Percentiles rank a stretch among this genome's conserved stretches.
Conservation (phyloP, 305 asterid species). For the Fraxinus nigra region DNA sequence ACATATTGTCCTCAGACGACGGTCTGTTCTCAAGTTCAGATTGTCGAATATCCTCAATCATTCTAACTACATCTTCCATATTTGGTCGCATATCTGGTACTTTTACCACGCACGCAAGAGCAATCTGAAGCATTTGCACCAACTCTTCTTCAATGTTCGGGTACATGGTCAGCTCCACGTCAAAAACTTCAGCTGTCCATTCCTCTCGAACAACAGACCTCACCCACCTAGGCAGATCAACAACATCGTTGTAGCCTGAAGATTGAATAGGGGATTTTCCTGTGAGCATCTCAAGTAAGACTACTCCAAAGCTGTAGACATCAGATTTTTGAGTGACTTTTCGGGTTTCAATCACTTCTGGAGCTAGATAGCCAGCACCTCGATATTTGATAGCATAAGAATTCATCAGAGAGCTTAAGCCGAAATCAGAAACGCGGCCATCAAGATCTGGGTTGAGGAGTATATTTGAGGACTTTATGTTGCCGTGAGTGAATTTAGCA, state of each 20-base stretch:
- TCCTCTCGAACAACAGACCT: conserved; percentile 93
- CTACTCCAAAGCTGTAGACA: conserved; percentile 91
- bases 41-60: conserved; percentile 69
- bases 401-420: conserved; percentile 61
- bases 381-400: conserved; percentile 52
- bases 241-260: conserved; percentile 64
- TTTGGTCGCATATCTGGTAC: conserved; percentile 61
- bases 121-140: conserved; percentile 96
- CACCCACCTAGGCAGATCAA: conserved; percentile 94
- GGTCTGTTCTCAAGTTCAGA: conserved; percentile 53
- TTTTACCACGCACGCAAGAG: conserved; percentile 70
- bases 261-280: conserved; percentile 73
- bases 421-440: conserved; percentile 68
- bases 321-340: conserved; percentile 75
- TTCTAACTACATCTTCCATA: conserved; percentile 67
- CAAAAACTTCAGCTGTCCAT: conserved; percentile 98
- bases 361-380: conserved; percentile 80
- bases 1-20: conserved; percentile 71
- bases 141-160: conserved; percentile 78
- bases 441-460: conserved; percentile 54
- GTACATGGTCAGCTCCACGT: conserved; percentile 58
- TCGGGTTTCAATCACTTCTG: conserved; percentile 77
- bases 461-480: conserved; percentile 80
- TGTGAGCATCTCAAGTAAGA: conserved; percentile 81
- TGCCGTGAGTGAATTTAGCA: conserved; percentile 62